A percentile compares a stretch with the other conserved stretches of the same genome.
Conservation (phyloP, 352 stramenopile genomes). For the Phytophthora pisi region DNA sequence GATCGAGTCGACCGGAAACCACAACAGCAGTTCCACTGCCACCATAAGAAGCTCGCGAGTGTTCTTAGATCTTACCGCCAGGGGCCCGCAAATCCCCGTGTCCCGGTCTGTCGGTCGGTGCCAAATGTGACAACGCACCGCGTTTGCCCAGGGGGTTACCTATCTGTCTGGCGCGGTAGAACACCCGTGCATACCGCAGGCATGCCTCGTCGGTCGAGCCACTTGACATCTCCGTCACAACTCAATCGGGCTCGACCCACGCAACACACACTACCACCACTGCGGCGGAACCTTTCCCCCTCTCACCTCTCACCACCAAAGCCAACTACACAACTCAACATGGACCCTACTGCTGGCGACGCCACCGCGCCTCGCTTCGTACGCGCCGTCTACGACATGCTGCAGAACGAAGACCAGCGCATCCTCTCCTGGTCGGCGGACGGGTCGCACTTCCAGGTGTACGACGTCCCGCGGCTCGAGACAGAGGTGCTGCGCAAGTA, state of each 20-base stretch:
- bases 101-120: neutral
- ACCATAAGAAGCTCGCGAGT: constrained; percentile 5
- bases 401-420: constrained; percentile 52
- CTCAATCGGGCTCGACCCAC: neutral
- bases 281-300: too few relatives aligned
- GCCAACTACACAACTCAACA: constrained; percentile 1
- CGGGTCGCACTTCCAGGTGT: constrained; percentile 82
- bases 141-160: too few relatives aligned
- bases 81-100: neutral
- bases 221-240: neutral
- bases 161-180: neutral
- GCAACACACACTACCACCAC: neutral
- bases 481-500: constrained; percentile 87
- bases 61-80: constrained; percentile 4
- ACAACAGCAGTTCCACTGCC: neutral
- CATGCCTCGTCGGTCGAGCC: too few relatives aligned
- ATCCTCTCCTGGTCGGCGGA: constrained; percentile 56
- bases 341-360: neutral
- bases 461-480: constrained; percentile 67
- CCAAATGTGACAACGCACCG: neutral
- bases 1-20: neutral
- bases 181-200: neutral
- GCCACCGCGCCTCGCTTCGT: constrained; percentile 49
- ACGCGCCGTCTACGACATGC: constrained; percentile 56
- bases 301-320: neutral